phyloP scores from a whole-genome alignment of 805 yeast species.

The Starmerella sp. region DNA sequence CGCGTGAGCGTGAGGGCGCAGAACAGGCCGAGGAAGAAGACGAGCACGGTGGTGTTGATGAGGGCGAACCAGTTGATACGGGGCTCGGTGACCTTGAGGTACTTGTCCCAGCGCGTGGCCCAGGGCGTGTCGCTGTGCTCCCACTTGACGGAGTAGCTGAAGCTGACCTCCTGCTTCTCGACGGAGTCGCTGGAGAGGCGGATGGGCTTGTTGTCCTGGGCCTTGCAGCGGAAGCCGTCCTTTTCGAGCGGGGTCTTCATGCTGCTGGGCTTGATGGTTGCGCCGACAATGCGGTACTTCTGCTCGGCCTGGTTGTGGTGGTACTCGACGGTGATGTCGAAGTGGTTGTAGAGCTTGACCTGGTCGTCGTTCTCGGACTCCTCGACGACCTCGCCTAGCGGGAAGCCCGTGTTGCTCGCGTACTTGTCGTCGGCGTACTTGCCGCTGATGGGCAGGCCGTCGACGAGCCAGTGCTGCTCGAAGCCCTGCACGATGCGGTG shows the following conservation, averaged over 20 bases:
- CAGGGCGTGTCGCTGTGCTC: conserved; percentile 61
- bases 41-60: conserved; percentile 74
- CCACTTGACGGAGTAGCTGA: conserved; percentile 77
- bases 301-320: conserved; percentile 54
- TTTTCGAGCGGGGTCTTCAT: conserved; percentile 34
- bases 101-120: conserved; percentile 99
- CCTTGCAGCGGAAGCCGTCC: conserved; percentile 23
- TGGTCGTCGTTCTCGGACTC: conserved; percentile 26
- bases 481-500: conserved; percentile 73
- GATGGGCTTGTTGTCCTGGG: conserved; percentile 19
- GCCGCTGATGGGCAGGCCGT: conserved; percentile 89
- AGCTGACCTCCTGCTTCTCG: conserved; percentile 48
- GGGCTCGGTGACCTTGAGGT: conserved; percentile 74
- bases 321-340: conserved; percentile 65
- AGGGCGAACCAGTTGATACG: conserved; percentile 93
- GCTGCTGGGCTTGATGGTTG: conserved; percentile 62
- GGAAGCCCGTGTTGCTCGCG: conserved; percentile 23
- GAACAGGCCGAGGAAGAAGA: conserved; percentile 59
- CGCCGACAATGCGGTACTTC: conserved; percentile 82
- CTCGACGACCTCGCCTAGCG: conserved; percentile 31
- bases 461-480: conserved; percentile 83
- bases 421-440: conserved; percentile 32
- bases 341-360: conserved; percentile 55
- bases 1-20: conserved; percentile 69
- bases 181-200: conserved; percentile 1